Conservation (phyloP, 352 stramenopile species). For the Pythium aristosporum region DNA sequence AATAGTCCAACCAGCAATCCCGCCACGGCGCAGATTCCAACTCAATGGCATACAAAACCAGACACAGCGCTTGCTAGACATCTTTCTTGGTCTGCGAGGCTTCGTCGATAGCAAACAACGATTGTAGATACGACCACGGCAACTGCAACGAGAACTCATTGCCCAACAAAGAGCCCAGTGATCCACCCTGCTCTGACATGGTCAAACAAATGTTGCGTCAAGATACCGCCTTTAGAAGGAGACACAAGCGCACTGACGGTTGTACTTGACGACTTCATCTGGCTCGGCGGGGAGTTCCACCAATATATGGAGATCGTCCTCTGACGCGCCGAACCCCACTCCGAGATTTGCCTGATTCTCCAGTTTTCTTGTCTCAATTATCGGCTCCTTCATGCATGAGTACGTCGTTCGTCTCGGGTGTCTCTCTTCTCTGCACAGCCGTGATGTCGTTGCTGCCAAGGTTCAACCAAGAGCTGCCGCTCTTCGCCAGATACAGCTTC, state of each 20-base stretch:
- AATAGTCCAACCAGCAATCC: too few relatives aligned
- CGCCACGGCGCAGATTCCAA: conserved; percentile 27
- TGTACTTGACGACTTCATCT: conserved; percentile 3
- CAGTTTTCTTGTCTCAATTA: conserved; percentile 9
- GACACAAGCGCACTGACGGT: conserved; percentile 9
- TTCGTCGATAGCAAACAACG: conserved; percentile 19
- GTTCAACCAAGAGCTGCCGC: conserved; percentile 11
- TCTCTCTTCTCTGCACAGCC: conserved; percentile 16
- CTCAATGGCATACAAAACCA: conserved; percentile 4
- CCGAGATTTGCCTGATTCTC: conserved; percentile 6
- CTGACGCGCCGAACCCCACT: not conserved
- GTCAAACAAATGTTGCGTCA: conserved; percentile 4
- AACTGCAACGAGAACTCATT: conserved; percentile 12
- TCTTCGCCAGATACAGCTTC: conserved; percentile 17
- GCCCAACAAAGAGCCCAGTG: conserved; percentile 11
- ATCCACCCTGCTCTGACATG: conserved; percentile 14
- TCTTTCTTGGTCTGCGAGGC: conserved; percentile 17
- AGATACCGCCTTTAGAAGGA: not conserved
- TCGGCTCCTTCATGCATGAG: conserved; percentile 11
- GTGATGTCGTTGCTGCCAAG: conserved; percentile 8
- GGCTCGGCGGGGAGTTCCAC: not conserved
- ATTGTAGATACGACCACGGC: conserved; percentile 8
- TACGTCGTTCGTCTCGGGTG: conserved; percentile 10
- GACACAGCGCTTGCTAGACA: not conserved
- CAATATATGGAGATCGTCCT: conserved; percentile 2